phyloP scores from a whole-genome alignment of 169 alveolate genomes.

The Theileria parva region DNA sequence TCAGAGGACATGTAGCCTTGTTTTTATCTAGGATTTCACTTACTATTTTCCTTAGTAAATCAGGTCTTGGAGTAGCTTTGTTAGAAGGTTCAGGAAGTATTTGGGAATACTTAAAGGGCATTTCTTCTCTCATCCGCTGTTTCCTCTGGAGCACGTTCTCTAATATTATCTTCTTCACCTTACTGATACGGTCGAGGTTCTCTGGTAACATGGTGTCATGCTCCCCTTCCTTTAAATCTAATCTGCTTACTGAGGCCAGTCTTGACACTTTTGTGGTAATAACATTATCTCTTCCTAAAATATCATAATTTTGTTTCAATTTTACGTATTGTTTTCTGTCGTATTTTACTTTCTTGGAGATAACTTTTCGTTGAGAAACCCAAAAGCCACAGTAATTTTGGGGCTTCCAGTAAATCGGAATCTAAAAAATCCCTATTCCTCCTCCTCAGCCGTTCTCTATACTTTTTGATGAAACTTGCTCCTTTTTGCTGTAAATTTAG shows the following conservation, averaged over 20 bases:
- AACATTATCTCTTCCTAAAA: conserved; percentile 5
- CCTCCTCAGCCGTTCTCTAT: not conserved
- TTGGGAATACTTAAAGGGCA: conserved; percentile 27
- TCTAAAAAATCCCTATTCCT: conserved; percentile 17
- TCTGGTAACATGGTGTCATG: conserved; percentile 6
- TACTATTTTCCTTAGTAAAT: conserved; percentile 36
- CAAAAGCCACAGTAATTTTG: conserved; percentile 48
- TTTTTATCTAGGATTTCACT: conserved; percentile 36
- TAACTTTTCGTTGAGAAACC: conserved; percentile 47
- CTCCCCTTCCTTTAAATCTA: conserved; percentile 1
- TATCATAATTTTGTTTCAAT: not conserved
- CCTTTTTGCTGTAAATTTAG: conserved; percentile 25
- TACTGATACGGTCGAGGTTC: conserved; percentile 14
- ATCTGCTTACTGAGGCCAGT: not conserved
- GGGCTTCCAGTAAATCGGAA: conserved; percentile 43
- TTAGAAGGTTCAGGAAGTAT: conserved; percentile 48
- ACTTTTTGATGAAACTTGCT: conserved; percentile 15
- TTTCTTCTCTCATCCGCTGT: conserved; percentile 9
- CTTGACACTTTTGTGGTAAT: not conserved
- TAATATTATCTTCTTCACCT: conserved; percentile 31
- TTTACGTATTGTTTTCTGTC: not conserved
- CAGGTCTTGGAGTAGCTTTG: conserved; percentile 21
- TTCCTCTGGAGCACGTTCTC: conserved; percentile 5
- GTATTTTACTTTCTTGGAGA: conserved; percentile 11
- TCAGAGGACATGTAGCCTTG: conserved; percentile 35